Percentiles rank a stretch among this genome's conserved stretches.
Conservation (phyloP, 495 filamentous ascomycete genomes). For the Thermochaetoides thermophila region DNA sequence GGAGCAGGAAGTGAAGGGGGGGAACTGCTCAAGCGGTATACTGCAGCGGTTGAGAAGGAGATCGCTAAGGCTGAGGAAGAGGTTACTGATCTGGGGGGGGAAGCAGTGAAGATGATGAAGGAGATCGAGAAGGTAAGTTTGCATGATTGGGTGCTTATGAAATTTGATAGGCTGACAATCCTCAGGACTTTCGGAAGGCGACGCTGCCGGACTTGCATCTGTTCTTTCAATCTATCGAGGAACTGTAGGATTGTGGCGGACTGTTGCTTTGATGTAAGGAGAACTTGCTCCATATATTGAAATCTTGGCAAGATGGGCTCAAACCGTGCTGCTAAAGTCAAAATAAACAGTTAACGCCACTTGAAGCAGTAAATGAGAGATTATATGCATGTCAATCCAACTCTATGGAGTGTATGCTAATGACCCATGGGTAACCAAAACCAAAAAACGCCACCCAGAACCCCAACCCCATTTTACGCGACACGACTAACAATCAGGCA, state of each 20-base stretch:
- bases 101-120: constrained; percentile 7
- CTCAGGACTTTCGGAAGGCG: constrained; percentile 10
- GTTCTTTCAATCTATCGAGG: constrained; percentile 12
- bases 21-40: constrained; percentile 4
- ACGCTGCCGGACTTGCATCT: constrained; percentile 8
- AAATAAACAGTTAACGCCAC: neutral
- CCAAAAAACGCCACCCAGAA: constrained; percentile 1
- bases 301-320: neutral
- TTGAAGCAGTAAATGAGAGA: neutral
- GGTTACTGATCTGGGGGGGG: constrained; percentile 4
- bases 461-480: too few species aligned
- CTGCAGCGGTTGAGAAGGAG: constrained; percentile 6
- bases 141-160: too few species aligned
- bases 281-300: neutral
- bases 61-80: constrained; percentile 8
- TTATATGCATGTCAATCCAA: neutral
- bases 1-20: constrained; percentile 1
- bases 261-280: constrained; percentile 1
- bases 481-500: too few species aligned
- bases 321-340: neutral
- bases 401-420: neutral
- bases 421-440: neutral
- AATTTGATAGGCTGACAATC: neutral
- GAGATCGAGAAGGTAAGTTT: constrained; percentile 12
- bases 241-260: constrained; percentile 2